These are phyloP conservation scores for Russula griseocarnosa DNA, from an alignment of 768 basidiomycete species.

Conservation along the genomic window DNA sequence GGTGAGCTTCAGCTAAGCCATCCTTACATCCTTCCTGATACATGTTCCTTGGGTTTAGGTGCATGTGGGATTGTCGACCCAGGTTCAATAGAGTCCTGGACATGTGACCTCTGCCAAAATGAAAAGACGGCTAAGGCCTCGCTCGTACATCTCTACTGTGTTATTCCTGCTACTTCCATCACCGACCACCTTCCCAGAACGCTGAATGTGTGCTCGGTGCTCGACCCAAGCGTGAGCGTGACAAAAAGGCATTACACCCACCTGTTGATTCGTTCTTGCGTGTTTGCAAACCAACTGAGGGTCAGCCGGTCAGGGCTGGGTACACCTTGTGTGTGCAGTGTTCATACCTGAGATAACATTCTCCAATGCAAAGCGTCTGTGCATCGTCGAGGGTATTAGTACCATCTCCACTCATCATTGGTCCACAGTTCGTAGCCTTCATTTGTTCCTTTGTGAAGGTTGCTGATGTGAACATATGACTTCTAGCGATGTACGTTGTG, in stretches of 20 bases:
- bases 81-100: slow-evolving; percentile 65
- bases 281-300: slow-evolving; percentile 86
- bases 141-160: slow-evolving; percentile 50
- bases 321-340: slow-evolving; percentile 83
- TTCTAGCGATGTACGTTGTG: slow-evolving; percentile 74
- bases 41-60: slow-evolving; percentile 38
- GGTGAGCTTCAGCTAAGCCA: slow-evolving; percentile 43
- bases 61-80: slow-evolving; percentile 67
- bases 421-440: slow-evolving; percentile 53
- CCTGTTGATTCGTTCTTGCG: slow-evolving; percentile 63
- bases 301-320: slow-evolving; percentile 92
- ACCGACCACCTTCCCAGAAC: slow-evolving; percentile 45
- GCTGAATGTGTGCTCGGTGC: slow-evolving; percentile 84
- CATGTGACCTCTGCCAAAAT: slow-evolving; percentile 85
- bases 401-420: slow-evolving; percentile 67
- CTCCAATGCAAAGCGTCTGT: slow-evolving; percentile 67
- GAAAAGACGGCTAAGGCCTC: slow-evolving; percentile 77
- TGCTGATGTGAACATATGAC: slow-evolving; percentile 21
- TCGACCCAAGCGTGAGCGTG: slow-evolving; percentile 45
- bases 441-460: neutral
- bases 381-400: slow-evolving; percentile 82
- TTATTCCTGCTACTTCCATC: slow-evolving; percentile 1
- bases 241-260: slow-evolving; percentile 43
- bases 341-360: slow-evolving; percentile 84
- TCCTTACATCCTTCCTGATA: neutral